Evolutionary conservation across 116 monocot genomes (phyloP).

Genomic region (Dioscorea cayenensis): DNA sequence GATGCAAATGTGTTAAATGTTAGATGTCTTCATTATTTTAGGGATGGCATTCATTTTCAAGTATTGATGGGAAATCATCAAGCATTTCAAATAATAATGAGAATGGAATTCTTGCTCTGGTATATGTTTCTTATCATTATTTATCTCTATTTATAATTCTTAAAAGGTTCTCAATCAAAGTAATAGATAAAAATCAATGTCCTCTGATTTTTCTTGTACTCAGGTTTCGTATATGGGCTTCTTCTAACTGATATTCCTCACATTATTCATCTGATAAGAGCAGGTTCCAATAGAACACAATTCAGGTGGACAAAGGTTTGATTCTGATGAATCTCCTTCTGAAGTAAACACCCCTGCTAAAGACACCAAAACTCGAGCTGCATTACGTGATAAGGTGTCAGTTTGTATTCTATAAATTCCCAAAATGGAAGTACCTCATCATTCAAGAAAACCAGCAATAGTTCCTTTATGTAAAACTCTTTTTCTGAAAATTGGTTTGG

Average conservation of each 20-base stretch:
- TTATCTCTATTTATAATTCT: not conserved
- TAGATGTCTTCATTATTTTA: not conserved
- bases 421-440: not conserved
- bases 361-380: not conserved
- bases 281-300: not conserved
- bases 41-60: not conserved
- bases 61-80: not conserved
- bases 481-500: not conserved
- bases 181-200: not conserved
- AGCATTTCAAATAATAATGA: not conserved
- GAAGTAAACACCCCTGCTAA: not conserved
- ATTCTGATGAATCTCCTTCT: not conserved
- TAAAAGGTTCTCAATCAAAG: not conserved
- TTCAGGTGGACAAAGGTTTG: not conserved
- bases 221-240: not conserved
- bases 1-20: not conserved
- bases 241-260: not conserved
- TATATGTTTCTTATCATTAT: not conserved
- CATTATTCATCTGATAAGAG: not conserved
- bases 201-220: not conserved
- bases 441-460: not conserved
- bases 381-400: not conserved
- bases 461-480: not conserved
- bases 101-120: not conserved
- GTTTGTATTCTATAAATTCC: not conserved